Conservation (phyloP, 192 early-diverging fungal genomes). For the Dissophora globulifera region DNA sequence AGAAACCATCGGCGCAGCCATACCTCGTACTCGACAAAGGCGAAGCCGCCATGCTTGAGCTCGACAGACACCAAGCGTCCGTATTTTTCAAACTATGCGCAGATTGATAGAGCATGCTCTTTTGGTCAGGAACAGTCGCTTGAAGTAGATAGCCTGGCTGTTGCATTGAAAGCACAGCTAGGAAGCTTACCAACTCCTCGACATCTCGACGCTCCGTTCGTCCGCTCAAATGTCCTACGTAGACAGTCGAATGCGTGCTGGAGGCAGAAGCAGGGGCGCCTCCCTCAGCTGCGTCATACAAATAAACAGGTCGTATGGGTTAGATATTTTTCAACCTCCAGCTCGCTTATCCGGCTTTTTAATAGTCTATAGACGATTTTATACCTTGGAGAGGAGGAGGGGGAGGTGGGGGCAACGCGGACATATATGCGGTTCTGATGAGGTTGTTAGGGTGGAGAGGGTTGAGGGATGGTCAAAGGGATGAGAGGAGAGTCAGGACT, state of each 20-base stretch:
- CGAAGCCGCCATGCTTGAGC: constrained; percentile 64
- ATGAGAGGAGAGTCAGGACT: too few relatives aligned
- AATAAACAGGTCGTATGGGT: neutral
- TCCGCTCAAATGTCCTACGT: constrained; percentile 61
- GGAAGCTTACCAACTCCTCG: constrained; percentile 59
- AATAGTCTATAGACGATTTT: too few relatives aligned
- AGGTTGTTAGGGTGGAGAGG: neutral
- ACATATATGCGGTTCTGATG: constrained; percentile 18
- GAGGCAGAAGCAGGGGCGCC: constrained; percentile 23
- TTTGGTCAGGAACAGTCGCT: too few relatives aligned
- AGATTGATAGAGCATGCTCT: too few relatives aligned
- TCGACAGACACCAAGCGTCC: constrained; percentile 62
- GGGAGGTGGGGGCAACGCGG: constrained; percentile 41
- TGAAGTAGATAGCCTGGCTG: too few relatives aligned
- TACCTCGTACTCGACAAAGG: constrained; percentile 67
- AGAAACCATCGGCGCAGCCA: too few relatives aligned
- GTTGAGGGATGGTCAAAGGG: too few relatives aligned
- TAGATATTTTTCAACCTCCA: too few relatives aligned
- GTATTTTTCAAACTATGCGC: constrained; percentile 61
- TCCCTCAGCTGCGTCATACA: constrained; percentile 28
- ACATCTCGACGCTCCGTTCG: constrained; percentile 62
- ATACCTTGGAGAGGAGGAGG: constrained; percentile 47
- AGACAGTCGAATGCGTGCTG: constrained; percentile 53
- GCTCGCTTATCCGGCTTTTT: too few relatives aligned
- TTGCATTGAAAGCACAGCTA: too few relatives aligned